Evolutionary conservation across 306 rosid species (phyloP), one percentile per base, ranked within the genome.

Genomic region (Citrullus colocynthis): DNA sequence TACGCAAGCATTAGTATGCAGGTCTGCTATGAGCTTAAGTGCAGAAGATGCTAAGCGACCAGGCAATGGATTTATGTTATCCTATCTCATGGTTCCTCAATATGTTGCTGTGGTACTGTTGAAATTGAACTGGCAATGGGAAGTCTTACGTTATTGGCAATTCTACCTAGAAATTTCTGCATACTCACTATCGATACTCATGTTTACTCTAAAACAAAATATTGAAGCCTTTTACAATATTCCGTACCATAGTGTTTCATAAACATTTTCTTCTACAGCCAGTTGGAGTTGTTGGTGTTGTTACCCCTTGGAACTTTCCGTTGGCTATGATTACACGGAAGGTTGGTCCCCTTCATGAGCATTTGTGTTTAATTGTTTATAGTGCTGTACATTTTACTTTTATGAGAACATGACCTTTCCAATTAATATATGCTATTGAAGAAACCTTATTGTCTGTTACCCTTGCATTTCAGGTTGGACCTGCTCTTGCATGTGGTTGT

Each of bases 401-500:
- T 6, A 71, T 49, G 77, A 45, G 45, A 16, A 56, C 20, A 66
- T 51, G 54, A 62, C 76, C 60, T 62, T 64, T 54, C 77, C 37
- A 15, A 18, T 44, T 30, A 15, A 28, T 15, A 7, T 72, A 49
- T 78, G 55, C 70, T 37, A 58, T 73, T 63, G 51, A 73, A 41
- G 45, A 62, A 56, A 67, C 74, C 45, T 55, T 73, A 9, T 51
- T 64, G 78, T 84, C 65, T 81, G 58, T 82, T 66, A 57, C 65
- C 61, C 45, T 57, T 80, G 80, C 80, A 44, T 71, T 56, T 82
- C 84, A 92, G 99, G 98, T 95, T 86, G 99, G 98, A 79, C 98
- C 99, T 75, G 98, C 99, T 82, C 97, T 95, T 84, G 99, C 97
- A 57, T 86, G 97, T 85, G 99, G 99, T 78, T 95, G 99, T 82